phyloP scores from a whole-genome alignment of 225 moss, liverwort and hornwort genomes.

The Physcomitrium patens region DNA sequence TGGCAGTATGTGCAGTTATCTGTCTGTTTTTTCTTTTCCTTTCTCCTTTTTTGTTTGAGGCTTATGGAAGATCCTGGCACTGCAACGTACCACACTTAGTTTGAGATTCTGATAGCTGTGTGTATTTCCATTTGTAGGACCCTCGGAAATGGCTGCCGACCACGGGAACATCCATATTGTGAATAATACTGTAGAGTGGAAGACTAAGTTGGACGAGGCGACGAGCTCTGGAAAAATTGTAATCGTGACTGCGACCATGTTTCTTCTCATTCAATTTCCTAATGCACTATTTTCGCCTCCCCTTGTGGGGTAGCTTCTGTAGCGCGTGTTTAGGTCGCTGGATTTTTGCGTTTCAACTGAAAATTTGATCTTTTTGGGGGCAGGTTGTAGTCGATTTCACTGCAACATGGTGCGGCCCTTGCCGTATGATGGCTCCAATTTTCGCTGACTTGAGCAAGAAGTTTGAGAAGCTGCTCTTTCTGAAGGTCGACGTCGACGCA shows the following conservation, averaged over 20 bases:
- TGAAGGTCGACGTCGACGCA: slow-evolving; percentile 91
- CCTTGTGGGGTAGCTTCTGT: not conserved
- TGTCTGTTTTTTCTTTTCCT: not conserved
- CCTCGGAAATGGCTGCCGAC: slow-evolving; percentile 46
- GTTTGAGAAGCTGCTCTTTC: slow-evolving; percentile 61
- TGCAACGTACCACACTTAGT: no score
- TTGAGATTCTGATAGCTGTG: not conserved
- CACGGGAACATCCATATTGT: slow-evolving; percentile 54
- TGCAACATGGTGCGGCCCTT: slow-evolving; percentile 91
- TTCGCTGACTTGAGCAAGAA: slow-evolving; percentile 79
- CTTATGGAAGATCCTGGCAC: no score
- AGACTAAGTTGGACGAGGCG: slow-evolving; percentile 66
- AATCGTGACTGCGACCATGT: slow-evolving; percentile 6
- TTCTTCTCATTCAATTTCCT: not conserved
- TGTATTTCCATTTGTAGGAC: slow-evolving; percentile 20
- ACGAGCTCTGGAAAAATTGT: slow-evolving; percentile 35
- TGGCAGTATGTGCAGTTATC: not conserved
- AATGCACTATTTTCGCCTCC: not conserved
- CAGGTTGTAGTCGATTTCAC: slow-evolving; percentile 85
- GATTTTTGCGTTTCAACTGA: slow-evolving; percentile 4
- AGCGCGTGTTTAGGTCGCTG: not conserved
- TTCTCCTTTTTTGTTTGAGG: no score
- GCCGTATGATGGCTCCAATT: slow-evolving; percentile 72
- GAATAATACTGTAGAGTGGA: slow-evolving; percentile 39
- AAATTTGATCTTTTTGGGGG: not conserved